These are phyloP conservation scores for Speleostelium caveatum DNA, from an alignment of 78 protist species.

Conservation along the genomic window DNA sequence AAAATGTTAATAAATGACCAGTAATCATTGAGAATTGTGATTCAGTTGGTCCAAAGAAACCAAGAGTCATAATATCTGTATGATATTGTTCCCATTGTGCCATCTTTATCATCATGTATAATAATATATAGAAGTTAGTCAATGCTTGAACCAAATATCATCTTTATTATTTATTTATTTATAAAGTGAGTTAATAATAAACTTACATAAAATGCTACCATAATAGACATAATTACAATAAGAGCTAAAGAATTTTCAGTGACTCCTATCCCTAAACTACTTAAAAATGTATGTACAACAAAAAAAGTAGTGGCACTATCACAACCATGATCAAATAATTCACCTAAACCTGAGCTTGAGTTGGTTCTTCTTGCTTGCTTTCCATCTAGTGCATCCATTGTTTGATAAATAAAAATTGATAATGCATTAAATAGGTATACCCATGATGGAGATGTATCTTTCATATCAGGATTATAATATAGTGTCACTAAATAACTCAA, in stretches of 20 bases:
- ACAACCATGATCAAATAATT: constrained; percentile 85
- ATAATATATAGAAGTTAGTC: too few species aligned
- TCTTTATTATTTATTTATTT: too few species aligned
- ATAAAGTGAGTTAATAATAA: too few species aligned
- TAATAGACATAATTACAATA: constrained; percentile 14
- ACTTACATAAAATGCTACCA: constrained; percentile 72
- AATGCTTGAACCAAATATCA: too few species aligned
- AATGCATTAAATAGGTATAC: constrained; percentile 28
- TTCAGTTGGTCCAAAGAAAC: constrained; percentile 57
- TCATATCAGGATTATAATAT: constrained; percentile 45
- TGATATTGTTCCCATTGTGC: constrained; percentile 84
- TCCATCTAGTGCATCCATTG: constrained; percentile 82
- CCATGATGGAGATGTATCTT: constrained; percentile 64
- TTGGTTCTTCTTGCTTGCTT: constrained; percentile 82
- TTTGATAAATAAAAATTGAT: constrained; percentile 76
- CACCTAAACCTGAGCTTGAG: constrained; percentile 75
- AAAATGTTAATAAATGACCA: constrained; percentile 38
- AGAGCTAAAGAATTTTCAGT: constrained; percentile 2
- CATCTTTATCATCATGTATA: too few species aligned
- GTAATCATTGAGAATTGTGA: constrained; percentile 53
- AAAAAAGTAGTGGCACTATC: constrained; percentile 74
- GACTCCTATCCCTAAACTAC: constrained; percentile 37
- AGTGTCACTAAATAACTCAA: constrained; percentile 46
- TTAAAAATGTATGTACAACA: constrained; percentile 32
- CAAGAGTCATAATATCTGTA: constrained; percentile 63